Conservation (phyloP, 805 yeast genomes). For the Suhomyces pyralidae region DNA sequence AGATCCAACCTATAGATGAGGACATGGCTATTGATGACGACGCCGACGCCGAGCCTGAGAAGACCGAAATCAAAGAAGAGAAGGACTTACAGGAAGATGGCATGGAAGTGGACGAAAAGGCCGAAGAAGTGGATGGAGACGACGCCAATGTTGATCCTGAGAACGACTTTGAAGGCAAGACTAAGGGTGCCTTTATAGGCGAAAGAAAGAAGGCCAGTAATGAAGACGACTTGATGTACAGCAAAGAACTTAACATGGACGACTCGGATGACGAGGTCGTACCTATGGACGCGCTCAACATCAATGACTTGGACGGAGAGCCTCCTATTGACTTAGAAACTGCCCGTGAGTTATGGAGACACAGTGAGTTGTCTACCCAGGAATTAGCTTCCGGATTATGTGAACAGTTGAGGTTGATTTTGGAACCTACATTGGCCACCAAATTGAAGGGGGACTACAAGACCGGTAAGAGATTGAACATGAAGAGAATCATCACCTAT, state of each 20-base stretch:
- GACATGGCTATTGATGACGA: conserved; percentile 82
- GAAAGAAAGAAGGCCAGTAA: conserved; percentile 40
- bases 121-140: conserved; percentile 28
- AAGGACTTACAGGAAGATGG: conserved; percentile 12
- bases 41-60: conserved; percentile 2
- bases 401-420: conserved; percentile 87
- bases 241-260: conserved; percentile 18
- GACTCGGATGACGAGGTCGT: conserved; percentile 15
- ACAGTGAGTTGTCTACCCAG: conserved; percentile 79
- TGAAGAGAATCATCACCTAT: conserved; percentile 96
- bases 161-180: conserved; percentile 49
- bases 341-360: conserved; percentile 77
- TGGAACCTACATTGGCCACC: conserved; percentile 96
- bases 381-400: conserved; percentile 84
- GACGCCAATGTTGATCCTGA: conserved; percentile 33
- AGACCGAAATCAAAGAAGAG: conserved; percentile 12
- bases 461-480: conserved; percentile 93
- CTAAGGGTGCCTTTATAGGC: conserved; percentile 49
- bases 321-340: conserved; percentile 58
- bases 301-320: conserved; percentile 12
- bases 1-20: conserved; percentile 71
- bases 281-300: conserved; percentile 2
- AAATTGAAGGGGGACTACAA: conserved; percentile 93
- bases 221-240: conserved; percentile 23
- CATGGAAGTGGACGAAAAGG: conserved; percentile 12